These are phyloP conservation scores for Catunica adiposa DNA, from an alignment of 2,329 filamentous ascomycete species.

Conservation along the genomic window DNA sequence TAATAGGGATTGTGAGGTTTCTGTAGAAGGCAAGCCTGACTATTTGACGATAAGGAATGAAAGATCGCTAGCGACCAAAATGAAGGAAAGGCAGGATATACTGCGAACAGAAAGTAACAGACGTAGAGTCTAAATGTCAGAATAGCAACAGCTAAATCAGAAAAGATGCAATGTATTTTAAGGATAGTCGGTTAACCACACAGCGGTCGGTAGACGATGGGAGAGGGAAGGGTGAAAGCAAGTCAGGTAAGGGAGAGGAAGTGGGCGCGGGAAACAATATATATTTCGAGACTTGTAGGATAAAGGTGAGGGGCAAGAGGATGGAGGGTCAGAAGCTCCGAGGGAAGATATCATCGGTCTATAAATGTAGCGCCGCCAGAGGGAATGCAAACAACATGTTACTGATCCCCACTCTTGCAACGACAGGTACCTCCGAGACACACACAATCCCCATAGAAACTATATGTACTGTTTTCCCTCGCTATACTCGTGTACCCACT, in stretches of 20 bases:
- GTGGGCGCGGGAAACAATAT: not conserved
- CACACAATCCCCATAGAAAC: not conserved
- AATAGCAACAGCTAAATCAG: not conserved
- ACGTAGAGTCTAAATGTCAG: not conserved
- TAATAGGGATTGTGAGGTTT: not conserved
- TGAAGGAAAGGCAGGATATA: conserved; percentile 1
- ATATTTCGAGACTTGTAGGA: not conserved
- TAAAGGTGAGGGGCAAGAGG: not conserved
- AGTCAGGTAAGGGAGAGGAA: not conserved
- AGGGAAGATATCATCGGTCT: not conserved
- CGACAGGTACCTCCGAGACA: not conserved
- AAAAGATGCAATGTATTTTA: conserved; percentile 2
- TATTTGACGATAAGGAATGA: conserved; percentile 1
- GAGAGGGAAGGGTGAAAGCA: not conserved
- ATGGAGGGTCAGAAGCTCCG: not conserved
- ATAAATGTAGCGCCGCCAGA: not conserved
- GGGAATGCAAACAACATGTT: not conserved
- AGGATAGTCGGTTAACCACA: conserved; percentile 14
- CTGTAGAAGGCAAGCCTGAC: not conserved
- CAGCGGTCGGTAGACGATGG: conserved; percentile 7
- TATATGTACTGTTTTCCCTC: not conserved
- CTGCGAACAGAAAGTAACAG: conserved; percentile 2
- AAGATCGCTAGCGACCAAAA: conserved; percentile 12
- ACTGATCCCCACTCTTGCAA: not conserved
- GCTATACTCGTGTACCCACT: not conserved